These are phyloP conservation scores for Raphanus hybrid DNA, from an alignment of 441 rosid genomes.

Conservation along the genomic window DNA sequence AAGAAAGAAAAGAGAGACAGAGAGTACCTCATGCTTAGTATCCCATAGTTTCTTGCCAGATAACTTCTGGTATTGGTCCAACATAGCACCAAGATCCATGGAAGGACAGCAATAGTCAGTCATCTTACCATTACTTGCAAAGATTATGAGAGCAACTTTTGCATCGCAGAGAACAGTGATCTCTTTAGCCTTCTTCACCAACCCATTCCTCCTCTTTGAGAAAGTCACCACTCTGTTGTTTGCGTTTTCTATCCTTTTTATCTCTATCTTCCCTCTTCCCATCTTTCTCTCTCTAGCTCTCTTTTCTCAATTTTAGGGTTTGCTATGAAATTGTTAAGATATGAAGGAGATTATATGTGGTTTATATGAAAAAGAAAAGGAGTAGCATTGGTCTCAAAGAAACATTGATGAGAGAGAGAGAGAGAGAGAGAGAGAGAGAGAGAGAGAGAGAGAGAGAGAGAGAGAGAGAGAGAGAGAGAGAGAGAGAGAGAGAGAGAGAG, in stretches of 20 bases:
- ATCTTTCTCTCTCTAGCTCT: constrained; percentile 43
- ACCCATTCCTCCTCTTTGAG: constrained; percentile 86
- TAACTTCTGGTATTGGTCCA: constrained; percentile 79
- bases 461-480: constrained; percentile 20
- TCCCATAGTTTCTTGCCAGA: constrained; percentile 89
- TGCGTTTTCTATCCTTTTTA: constrained; percentile 91
- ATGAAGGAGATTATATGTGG: constrained; percentile 36
- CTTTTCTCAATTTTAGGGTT: constrained; percentile 27
- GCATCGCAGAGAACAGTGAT: constrained; percentile 90
- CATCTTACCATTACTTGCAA: constrained; percentile 83
- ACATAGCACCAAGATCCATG: constrained; percentile 65
- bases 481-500: not conserved
- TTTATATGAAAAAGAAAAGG: constrained; percentile 37
- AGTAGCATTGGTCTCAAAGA: constrained; percentile 27
- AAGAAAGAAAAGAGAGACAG: constrained; percentile 4
- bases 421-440: not conserved
- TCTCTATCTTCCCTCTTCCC: constrained; percentile 98
- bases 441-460: not conserved
- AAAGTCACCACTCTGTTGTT: constrained; percentile 90
- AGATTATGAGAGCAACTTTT: constrained; percentile 78
- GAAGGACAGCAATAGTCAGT: constrained; percentile 77
- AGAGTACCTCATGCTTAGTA: constrained; percentile 87
- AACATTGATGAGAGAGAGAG: constrained; percentile 38
- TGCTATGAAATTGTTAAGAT: constrained; percentile 34
- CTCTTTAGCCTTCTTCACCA: constrained; percentile 90